Base-by-base conservation (phyloP, 106 monocot genomes). In the Gastrodia elata region DNA sequence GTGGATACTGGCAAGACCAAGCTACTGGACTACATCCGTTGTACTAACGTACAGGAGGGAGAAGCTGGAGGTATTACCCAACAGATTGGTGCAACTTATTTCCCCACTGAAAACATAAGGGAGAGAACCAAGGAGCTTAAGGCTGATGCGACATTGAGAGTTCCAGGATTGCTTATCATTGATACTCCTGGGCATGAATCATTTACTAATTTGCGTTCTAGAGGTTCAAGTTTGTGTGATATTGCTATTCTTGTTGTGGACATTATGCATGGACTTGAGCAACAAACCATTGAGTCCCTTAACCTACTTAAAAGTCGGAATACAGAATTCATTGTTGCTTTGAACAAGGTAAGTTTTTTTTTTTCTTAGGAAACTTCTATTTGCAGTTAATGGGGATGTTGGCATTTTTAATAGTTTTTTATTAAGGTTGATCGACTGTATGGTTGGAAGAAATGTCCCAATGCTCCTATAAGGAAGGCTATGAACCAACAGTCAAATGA, bases 31-130 rank as follows among this genome's bases (percentile, higher is more conserved):
- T 93, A 88, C 72, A 98, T 98, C 65, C 86, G 93, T 58, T 82
- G 85, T 0, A 93, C 97, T n/a, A 93, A 90, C 82, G 90, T 98
- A 20, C 97, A 98, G 65, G 93, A 90, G 80, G 93, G 93, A 64
- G 97, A 98, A 64, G 97, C 97, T 58, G 97, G 97, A 38, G 97
- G 97, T 70, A 98, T 98, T 25, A 98, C 97, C 32, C 97, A 98
- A 80, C 97, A 98, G 73, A 98, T 98, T 55, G 93, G 97, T 2
- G 97, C 97, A 38, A 98, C 97, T 0, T 98, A 98, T 83, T 93
- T 98, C 64, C 97, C 93, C 4, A 88, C 90, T 78, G 90, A 98
- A 77, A 86, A 90, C 78, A 93, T 98, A 64, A 93, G 90, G 74
- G 90, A 98, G 78, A 93, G 97, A 83, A 98, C 93, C 18, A 93